Evolutionary conservation across 441 rosid genomes (phyloP).

Genomic region (Theobroma grandiflorum): DNA sequence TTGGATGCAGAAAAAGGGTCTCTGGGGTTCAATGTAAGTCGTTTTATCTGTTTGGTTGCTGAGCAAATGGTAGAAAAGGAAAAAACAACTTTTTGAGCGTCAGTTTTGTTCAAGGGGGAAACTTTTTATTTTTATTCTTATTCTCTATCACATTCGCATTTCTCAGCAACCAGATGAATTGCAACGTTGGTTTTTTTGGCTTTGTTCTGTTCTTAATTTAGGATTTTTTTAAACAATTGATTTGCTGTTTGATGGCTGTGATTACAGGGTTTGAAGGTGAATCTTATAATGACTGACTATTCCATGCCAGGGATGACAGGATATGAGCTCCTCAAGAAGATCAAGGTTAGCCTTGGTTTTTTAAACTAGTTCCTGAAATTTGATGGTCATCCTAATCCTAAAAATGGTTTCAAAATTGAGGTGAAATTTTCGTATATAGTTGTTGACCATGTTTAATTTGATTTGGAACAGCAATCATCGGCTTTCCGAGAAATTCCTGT

Average conservation of each 20-base stretch:
- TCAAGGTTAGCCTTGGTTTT: conserved; percentile 55
- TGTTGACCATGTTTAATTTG: conserved; percentile 9
- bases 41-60: conserved; percentile 30
- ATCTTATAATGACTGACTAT: conserved; percentile 93
- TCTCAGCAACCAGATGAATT: too few species aligned
- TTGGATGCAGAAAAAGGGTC: conserved; percentile 78
- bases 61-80: conserved; percentile 19
- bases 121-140: too few species aligned
- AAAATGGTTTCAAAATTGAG: neutral
- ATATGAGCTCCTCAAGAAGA: conserved; percentile 90
- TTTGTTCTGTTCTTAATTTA: neutral
- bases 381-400: neutral
- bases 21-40: conserved; percentile 64
- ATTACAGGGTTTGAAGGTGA: conserved; percentile 80
- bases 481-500: conserved; percentile 84
- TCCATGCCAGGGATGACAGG: conserved; percentile 98
- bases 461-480: conserved; percentile 66
- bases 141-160: too few species aligned
- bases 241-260: neutral
- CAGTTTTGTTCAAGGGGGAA: too few species aligned
- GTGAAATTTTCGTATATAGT: neutral
- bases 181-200: neutral
- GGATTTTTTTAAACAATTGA: neutral
- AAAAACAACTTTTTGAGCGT: neutral
- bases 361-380: too few species aligned